Base-by-base conservation (phyloP, 176 grass and related monocot species). In the Musa schizocarpa region DNA sequence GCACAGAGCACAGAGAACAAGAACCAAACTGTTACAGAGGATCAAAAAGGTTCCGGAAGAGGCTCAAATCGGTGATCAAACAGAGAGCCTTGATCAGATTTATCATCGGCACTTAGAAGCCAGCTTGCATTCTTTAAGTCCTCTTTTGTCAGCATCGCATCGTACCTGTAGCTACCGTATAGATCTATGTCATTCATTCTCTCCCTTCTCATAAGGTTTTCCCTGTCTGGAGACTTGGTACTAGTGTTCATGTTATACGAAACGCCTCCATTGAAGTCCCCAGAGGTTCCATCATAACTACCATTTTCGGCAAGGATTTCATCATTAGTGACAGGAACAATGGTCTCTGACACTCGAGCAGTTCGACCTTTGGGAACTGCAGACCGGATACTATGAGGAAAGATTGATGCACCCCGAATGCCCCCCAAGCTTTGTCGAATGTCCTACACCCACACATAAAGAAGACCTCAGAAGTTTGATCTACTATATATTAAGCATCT, bases 331-430 rank as follows among this genome's bases (percentile, higher is more conserved):
- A 70, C 34, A 17, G 78, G 74, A 72, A 90, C 83, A 11, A 79
- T 75, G 50, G 88, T 72, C 59, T 99, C 85, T 21, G 85, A 89
- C 23, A 59, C 74, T 48, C 85, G 86, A 82, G 85, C 73, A 34
- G 82, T 77, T 27, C 82, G 77, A 19, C 73, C 69, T 81, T 95
- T 99, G 13, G 62, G 58, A 66, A 74, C 54, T 53, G 85, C 79
- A 79, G 86, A 89, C 21, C 91, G 88, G 68, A 99, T 99, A 74
- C 96, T 99, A 61, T 88, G 96, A 21, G 96, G 96, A 82, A 95
- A 95, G 16, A 95, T 63, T 69, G 91, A 99, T 71, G 91, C 68
- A 13, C 91, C 79, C 2, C 83, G 85, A 65, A 99, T 99, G 20
- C 83, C 86, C 64, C 91, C 96, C 53, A 99, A 70, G 69, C 87